Evolutionary conservation across 192 early-diverging fungal species (phyloP).

Genomic region (Physocladia obscura): DNA sequence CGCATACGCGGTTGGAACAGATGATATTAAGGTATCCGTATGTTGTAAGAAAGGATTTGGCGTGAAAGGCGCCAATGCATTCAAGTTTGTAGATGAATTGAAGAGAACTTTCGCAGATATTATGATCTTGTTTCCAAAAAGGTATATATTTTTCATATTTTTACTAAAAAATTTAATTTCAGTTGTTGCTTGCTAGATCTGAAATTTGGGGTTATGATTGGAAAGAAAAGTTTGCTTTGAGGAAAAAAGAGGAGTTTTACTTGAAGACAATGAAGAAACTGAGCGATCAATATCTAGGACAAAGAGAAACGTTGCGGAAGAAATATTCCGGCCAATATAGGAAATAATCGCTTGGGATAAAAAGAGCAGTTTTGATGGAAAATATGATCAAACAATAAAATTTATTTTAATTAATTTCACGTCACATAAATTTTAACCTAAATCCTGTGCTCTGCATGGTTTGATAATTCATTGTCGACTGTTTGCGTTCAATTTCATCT

Average conservation of each 20-base stretch:
- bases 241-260: conserved; percentile 42
- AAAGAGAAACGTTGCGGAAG: conserved; percentile 4
- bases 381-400: too few relatives aligned
- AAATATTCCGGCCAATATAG: too few relatives aligned
- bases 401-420: too few relatives aligned
- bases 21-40: conserved; percentile 58
- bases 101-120: conserved; percentile 65
- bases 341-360: too few relatives aligned
- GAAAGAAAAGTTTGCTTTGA: conserved; percentile 34
- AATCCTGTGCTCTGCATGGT: conserved; percentile 57
- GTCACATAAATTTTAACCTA: conserved; percentile 47
- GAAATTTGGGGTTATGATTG: conserved; percentile 55
- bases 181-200: too few relatives aligned
- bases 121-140: conserved; percentile 59
- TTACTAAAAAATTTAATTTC: too few relatives aligned
- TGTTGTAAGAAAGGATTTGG: conserved; percentile 39
- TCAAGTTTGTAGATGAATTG: conserved; percentile 61
- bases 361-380: too few relatives aligned
- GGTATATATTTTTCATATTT: conserved; percentile 17
- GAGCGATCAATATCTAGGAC: conserved; percentile 42
- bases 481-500: conserved; percentile 43
- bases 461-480: conserved; percentile 51
- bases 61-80: conserved; percentile 42
- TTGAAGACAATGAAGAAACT: conserved; percentile 42
- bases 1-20: conserved; percentile 56